Evolutionary conservation across 371 early-diverging fungal species (phyloP).

Genomic region (Mucor racemosus): DNA sequence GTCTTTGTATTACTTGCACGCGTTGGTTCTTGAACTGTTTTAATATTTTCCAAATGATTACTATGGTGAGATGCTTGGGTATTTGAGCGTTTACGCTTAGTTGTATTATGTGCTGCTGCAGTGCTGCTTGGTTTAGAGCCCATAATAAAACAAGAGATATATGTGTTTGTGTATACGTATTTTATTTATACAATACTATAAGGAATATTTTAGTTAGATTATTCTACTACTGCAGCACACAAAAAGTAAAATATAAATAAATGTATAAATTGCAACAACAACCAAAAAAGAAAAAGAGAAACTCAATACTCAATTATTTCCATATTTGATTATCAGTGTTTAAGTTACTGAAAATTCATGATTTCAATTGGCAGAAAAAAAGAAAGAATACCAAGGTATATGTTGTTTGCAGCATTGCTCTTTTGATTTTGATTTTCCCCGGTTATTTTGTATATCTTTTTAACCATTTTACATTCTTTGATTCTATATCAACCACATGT

Average conservation of each 20-base stretch:
- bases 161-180: not conserved
- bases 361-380: not conserved
- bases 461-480: not conserved
- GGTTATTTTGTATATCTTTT: too few species aligned
- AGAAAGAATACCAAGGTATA: not conserved
- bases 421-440: not conserved
- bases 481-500: not conserved
- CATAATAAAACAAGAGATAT: constrained; percentile 12
- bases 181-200: too few species aligned
- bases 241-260: not conserved
- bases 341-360: not conserved
- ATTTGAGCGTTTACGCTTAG: constrained; percentile 30
- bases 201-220: too few species aligned
- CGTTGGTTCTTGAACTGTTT: constrained; percentile 7
- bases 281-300: not conserved
- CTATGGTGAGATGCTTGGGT: constrained; percentile 22
- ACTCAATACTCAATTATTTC: not conserved
- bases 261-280: not conserved
- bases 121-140: constrained; percentile 31
- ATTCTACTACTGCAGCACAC: not conserved
- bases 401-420: not conserved
- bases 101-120: constrained; percentile 6
- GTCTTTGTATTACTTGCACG: constrained; percentile 2
- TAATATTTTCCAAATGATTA: not conserved
- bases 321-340: not conserved